Percentiles rank a stretch among this genome's conserved stretches.
Evolutionary conservation across 2,329 filamentous ascomycete genomes (phyloP).

Genomic region (Epichloe festucae): DNA sequence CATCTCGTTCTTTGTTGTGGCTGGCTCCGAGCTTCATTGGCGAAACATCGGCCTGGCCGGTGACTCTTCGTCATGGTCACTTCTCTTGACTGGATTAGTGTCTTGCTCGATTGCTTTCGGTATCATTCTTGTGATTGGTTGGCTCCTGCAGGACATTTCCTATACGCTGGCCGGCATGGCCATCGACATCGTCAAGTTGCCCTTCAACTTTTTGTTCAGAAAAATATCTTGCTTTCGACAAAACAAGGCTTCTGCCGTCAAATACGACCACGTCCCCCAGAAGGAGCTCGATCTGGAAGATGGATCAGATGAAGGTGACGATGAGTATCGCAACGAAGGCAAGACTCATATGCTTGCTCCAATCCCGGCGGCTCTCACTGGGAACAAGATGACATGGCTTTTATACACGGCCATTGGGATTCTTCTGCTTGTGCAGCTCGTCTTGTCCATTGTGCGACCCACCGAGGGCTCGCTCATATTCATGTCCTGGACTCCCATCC

Average conservation of each 20-base stretch:
- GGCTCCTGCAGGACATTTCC: constrained; percentile 12
- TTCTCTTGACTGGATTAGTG: constrained; percentile 15
- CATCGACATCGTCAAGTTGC: constrained; percentile 11
- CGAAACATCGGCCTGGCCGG: constrained; percentile 15
- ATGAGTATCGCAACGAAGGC: constrained; percentile 4
- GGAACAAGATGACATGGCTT: constrained; percentile 3
- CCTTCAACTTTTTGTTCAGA: constrained; percentile 7
- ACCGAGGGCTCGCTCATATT: constrained; percentile 20
- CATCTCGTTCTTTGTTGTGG: constrained; percentile 20
- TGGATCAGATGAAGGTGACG: constrained; percentile 4
- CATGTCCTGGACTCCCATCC: constrained; percentile 21
- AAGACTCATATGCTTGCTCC: not conserved
- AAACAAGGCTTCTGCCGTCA: not conserved
- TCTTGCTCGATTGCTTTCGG: constrained; percentile 8
- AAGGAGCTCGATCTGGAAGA: constrained; percentile 8
- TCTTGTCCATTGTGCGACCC: constrained; percentile 15
- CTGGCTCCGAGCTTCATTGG: constrained; percentile 17
- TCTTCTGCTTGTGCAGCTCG: constrained; percentile 14
- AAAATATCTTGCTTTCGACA: constrained; percentile 5
- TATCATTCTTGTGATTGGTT: constrained; percentile 8
- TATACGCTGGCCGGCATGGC: constrained; percentile 10
- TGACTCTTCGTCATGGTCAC: constrained; percentile 12
- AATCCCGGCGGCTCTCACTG: not conserved
- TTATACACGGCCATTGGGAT: constrained; percentile 13
- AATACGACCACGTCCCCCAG: constrained; percentile 7